Conservation (phyloP, 768 basidiomycete genomes). For the Termitomyces sp. region DNA sequence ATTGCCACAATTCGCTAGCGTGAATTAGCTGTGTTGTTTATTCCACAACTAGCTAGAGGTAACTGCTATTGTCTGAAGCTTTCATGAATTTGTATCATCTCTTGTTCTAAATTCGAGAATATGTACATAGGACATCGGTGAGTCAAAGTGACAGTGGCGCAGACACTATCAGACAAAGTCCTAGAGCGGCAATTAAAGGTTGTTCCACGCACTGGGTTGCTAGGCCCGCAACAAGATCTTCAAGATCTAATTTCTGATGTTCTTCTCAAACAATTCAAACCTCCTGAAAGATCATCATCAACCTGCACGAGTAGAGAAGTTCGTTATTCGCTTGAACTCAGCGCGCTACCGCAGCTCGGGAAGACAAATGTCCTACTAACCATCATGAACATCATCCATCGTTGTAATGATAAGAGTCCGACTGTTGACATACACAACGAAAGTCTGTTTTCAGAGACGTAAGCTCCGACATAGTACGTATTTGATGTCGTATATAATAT, state of each 20-base stretch:
- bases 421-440: not conserved
- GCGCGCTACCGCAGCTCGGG: too few relatives aligned
- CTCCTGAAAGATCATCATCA: not conserved
- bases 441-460: not conserved
- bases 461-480: not conserved
- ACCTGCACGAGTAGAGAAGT: not conserved
- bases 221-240: not conserved
- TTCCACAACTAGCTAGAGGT: not conserved
- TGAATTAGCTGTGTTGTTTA: too few relatives aligned
- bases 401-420: not conserved
- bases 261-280: not conserved
- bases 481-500: not conserved
- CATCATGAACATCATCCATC: not conserved
- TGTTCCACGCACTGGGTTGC: not conserved
- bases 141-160: not conserved
- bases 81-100: not conserved
- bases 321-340: not conserved
- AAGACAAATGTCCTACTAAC: too few relatives aligned
- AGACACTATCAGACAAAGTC: not conserved
- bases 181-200: too few relatives aligned
- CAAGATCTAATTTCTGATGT: not conserved
- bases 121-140: not conserved
- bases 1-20: not conserved
- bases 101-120: too few relatives aligned
- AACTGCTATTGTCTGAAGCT: not conserved